A percentile compares a stretch with the other conserved stretches of the same genome.
These are phyloP conservation scores for Mucor plumbeus DNA, from an alignment of 371 early-diverging fungal species.

Conservation along the genomic window DNA sequence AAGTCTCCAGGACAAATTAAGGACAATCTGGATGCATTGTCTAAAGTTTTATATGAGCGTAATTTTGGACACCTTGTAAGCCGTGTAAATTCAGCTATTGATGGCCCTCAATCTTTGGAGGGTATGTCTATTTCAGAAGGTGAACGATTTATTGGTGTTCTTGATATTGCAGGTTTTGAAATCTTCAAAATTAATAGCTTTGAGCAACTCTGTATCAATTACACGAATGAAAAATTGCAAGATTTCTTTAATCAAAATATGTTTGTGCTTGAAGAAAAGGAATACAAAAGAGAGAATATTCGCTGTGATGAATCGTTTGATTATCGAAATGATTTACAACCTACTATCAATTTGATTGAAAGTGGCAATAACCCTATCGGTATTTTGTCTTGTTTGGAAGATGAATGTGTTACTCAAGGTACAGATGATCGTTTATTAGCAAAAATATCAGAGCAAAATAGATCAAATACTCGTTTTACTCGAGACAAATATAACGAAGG, in stretches of 20 bases:
- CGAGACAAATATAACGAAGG: slow-evolving; percentile 64
- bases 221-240: slow-evolving; percentile 99
- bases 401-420: slow-evolving; percentile 98
- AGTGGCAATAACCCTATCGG: slow-evolving; percentile 88
- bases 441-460: slow-evolving; percentile 71
- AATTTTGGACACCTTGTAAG: slow-evolving; percentile 94
- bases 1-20: slow-evolving; percentile 88
- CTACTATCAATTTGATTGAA: slow-evolving; percentile 99
- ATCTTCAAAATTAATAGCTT: slow-evolving; percentile 98
- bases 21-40: slow-evolving; percentile 93
- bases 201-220: slow-evolving; percentile 99
- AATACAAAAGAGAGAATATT: slow-evolving; percentile 96
- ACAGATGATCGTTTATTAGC: slow-evolving; percentile 97
- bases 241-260: slow-evolving; percentile 99
- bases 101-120: slow-evolving; percentile 58
- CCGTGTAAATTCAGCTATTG: slow-evolving; percentile 89
- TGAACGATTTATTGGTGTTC: slow-evolving; percentile 91
- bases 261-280: slow-evolving; percentile 99
- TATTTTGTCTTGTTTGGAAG: slow-evolving; percentile 97
- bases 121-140: slow-evolving; percentile 17
- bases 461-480: slow-evolving; percentile 72
- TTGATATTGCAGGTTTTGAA: slow-evolving; percentile 99
- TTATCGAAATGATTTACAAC: slow-evolving; percentile 99
- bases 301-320: slow-evolving; percentile 92
- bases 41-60: slow-evolving; percentile 96